phyloP scores from a whole-genome alignment of 208 protist genomes.

The Wallacemonas sp. region DNA sequence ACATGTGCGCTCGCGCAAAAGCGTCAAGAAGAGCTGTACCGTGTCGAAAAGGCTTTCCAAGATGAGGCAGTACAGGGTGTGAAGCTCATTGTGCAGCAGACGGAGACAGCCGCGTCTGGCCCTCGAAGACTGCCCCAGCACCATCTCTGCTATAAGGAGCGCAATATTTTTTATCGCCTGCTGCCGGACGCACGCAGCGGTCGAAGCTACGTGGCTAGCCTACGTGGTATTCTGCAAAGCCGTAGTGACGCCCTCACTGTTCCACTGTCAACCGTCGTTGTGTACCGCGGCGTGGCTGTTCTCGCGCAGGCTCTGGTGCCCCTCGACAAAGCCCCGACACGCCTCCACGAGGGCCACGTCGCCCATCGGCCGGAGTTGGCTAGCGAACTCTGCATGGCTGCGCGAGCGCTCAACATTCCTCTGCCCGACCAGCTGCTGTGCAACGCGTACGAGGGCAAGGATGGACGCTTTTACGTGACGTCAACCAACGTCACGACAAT shows the following conservation, averaged over 20 bases:
- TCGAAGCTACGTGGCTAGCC: constrained; percentile 38
- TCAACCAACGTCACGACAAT: constrained; percentile 32
- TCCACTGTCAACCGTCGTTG: constrained; percentile 46
- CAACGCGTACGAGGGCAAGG: constrained; percentile 44
- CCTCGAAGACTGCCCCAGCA: not conserved
- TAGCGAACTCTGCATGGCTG: constrained; percentile 37
- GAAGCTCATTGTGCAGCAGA: constrained; percentile 43
- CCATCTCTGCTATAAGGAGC: constrained; percentile 36
- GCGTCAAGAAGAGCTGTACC: constrained; percentile 42
- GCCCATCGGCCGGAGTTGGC: constrained; percentile 26
- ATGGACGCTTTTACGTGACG: constrained; percentile 43
- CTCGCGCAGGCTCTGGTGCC: constrained; percentile 49
- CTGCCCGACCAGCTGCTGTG: constrained; percentile 24
- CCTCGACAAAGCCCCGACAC: constrained; percentile 23
- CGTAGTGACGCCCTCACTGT: constrained; percentile 39
- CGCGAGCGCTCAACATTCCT: constrained; percentile 43
- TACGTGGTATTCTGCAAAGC: constrained; percentile 51
- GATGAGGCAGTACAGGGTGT: constrained; percentile 25
- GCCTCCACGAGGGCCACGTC: constrained; percentile 30
- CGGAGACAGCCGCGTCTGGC: constrained; percentile 4
- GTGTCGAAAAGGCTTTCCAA: constrained; percentile 43
- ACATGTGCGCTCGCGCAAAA: constrained; percentile 35
- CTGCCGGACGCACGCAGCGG: constrained; percentile 41
- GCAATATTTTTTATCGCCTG: constrained; percentile 65
- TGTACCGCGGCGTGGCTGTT: constrained; percentile 55